Conservation (phyloP, 192 early-diverging fungal genomes). For the Coemansia reversa region DNA sequence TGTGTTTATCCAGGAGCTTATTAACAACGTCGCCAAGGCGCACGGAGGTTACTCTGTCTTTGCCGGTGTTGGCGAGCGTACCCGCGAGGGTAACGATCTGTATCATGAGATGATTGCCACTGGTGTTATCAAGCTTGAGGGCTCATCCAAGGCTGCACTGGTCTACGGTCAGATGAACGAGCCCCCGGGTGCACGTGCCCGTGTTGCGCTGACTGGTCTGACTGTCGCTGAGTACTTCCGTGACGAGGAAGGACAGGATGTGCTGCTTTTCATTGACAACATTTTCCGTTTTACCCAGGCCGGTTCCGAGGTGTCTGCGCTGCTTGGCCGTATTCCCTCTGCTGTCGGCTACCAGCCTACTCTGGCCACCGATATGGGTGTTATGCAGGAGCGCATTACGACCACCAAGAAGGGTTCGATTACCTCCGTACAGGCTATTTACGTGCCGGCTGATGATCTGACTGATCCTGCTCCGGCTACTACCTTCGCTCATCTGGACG, state of each 20-base stretch:
- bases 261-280: constrained; percentile 99
- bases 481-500: constrained; percentile 98
- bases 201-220: constrained; percentile 95
- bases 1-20: constrained; percentile 98
- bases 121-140: constrained; percentile 95
- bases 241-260: constrained; percentile 99
- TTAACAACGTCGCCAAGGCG: constrained; percentile 99
- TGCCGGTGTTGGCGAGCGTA: constrained; percentile 98
- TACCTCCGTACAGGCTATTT: constrained; percentile 97
- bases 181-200: constrained; percentile 97
- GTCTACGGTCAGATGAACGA: constrained; percentile 99
- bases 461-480: constrained; percentile 99
- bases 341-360: constrained; percentile 99
- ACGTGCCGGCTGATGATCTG: constrained; percentile 99
- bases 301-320: constrained; percentile 99
- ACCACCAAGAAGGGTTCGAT: constrained; percentile 99
- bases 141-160: constrained; percentile 91
- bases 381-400: constrained; percentile 99
- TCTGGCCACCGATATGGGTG: constrained; percentile 98
- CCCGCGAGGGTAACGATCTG: constrained; percentile 99
- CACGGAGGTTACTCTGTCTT: constrained; percentile 99
- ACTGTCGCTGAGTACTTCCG: constrained; percentile 99
- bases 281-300: constrained; percentile 99
- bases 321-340: constrained; percentile 98
- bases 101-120: constrained; percentile 98